These are phyloP conservation scores for Thermochaetoides dissita DNA, from an alignment of 2,329 filamentous ascomycete species.

Conservation along the genomic window DNA sequence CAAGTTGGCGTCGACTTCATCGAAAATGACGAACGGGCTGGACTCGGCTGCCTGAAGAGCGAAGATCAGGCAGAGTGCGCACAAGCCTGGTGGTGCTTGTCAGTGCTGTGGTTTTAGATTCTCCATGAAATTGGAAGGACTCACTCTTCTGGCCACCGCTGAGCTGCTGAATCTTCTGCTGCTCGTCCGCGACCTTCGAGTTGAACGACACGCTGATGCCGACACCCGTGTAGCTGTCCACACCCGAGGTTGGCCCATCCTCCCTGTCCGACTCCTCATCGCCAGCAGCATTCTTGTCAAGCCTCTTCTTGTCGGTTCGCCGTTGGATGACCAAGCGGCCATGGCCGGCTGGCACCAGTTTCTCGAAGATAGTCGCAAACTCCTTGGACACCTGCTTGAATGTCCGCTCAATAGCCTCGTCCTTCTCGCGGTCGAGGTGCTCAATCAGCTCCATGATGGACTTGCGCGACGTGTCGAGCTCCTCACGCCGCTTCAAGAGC, in stretches of 20 bases:
- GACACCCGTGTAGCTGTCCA: slow-evolving; percentile 93
- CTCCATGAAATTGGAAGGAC: slow-evolving; percentile 16
- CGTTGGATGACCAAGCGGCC: slow-evolving; percentile 87
- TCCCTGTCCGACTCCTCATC: slow-evolving; percentile 55
- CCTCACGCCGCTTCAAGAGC: slow-evolving; percentile 67
- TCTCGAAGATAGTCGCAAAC: slow-evolving; percentile 85
- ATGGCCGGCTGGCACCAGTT: slow-evolving; percentile 84
- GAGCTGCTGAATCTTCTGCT: slow-evolving; percentile 93
- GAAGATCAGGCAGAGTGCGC: slow-evolving; percentile 93
- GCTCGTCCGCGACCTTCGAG: slow-evolving; percentile 85
- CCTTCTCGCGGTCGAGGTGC: slow-evolving; percentile 86
- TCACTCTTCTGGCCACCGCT: slow-evolving; percentile 94
- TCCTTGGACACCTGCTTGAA: slow-evolving; percentile 96
- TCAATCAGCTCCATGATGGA: slow-evolving; percentile 88
- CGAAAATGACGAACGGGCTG: slow-evolving; percentile 96
- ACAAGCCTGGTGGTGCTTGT: slow-evolving; percentile 44
- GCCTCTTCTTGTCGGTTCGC: slow-evolving; percentile 51
- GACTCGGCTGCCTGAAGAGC: slow-evolving; percentile 97
- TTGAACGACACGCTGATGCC: slow-evolving; percentile 98
- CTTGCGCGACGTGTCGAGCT: slow-evolving; percentile 71
- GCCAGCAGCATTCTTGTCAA: slow-evolving; percentile 27
- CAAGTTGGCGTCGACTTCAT: slow-evolving; percentile 96
- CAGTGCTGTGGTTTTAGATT: too few relatives aligned
- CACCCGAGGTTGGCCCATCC: slow-evolving; percentile 41
- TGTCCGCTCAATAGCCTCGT: slow-evolving; percentile 93